Percentiles rank a stretch among this genome's conserved stretches.
These are phyloP conservation scores for Rhodotorula sp. DNA, from an alignment of 1,284 basidiomycete genomes.

Conservation along the genomic window DNA sequence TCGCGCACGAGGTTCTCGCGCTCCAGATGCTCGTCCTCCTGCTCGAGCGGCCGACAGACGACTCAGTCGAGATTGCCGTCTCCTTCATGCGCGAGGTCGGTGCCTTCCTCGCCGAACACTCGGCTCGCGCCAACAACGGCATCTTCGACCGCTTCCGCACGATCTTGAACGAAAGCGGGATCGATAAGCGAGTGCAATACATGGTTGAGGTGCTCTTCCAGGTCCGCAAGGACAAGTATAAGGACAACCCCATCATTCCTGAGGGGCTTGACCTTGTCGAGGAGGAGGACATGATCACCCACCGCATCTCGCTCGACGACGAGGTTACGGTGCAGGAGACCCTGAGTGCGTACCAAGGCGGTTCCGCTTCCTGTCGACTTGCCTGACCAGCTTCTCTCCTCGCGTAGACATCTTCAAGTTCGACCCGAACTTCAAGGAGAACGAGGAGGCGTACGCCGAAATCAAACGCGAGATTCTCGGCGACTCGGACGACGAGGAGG, in stretches of 20 bases:
- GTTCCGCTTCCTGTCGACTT: background rate
- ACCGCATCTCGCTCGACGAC: constrained; percentile 86
- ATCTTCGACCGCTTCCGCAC: constrained; percentile 95
- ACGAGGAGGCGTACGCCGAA: constrained; percentile 87
- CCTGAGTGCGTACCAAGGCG: constrained; percentile 63
- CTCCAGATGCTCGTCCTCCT: constrained; percentile 92
- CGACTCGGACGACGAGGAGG: constrained; percentile 53
- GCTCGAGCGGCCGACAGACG: constrained; percentile 92
- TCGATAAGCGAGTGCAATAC: constrained; percentile 96
- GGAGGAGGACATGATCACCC: constrained; percentile 96
- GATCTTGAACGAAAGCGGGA: constrained; percentile 89
- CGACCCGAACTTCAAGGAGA: constrained; percentile 82
- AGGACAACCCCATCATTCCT: constrained; percentile 91
- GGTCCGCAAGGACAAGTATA: constrained; percentile 96
- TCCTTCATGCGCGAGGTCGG: constrained; percentile 97
- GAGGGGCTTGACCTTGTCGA: constrained; percentile 95
- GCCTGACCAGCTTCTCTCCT: background rate
- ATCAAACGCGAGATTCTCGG: constrained; percentile 95
- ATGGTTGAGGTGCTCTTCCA: constrained; percentile 99
- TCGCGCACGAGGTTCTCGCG: constrained; percentile 91
- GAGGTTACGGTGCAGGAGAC: constrained; percentile 91
- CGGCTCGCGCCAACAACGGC: constrained; percentile 87
- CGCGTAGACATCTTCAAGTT: constrained; percentile 86
- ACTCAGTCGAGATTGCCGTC: constrained; percentile 96
- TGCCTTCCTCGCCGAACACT: constrained; percentile 88